Evolutionary conservation across 176 grass and related monocot genomes (phyloP).

Genomic region (Rhynchospora tenuis): DNA sequence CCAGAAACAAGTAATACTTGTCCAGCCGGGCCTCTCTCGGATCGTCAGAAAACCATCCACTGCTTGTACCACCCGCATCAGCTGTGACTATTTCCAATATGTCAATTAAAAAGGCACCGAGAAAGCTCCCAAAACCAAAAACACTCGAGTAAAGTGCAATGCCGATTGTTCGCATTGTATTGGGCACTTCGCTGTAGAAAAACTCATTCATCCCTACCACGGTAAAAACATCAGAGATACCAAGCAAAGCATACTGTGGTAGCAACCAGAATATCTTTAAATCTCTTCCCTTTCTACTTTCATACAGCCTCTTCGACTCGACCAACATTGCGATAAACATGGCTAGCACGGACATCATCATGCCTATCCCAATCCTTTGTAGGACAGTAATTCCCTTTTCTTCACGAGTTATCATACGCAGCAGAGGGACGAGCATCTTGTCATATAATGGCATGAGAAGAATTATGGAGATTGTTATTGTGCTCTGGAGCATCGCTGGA

Average conservation of each 20-base stretch:
- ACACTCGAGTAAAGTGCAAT: slow-evolving; percentile 87
- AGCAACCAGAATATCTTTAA: slow-evolving; percentile 68
- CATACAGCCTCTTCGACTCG: slow-evolving; percentile 39
- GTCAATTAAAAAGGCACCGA: slow-evolving; percentile 59
- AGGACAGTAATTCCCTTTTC: slow-evolving; percentile 63
- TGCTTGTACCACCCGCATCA: not conserved
- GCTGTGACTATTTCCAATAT: slow-evolving; percentile 40
- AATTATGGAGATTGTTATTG: slow-evolving; percentile 75
- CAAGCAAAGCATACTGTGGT: slow-evolving; percentile 73
- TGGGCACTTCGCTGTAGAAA: slow-evolving; percentile 79
- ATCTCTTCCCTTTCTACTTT: not conserved
- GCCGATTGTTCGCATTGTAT: slow-evolving; percentile 62
- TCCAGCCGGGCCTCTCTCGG: slow-evolving; percentile 45
- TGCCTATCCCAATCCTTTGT: slow-evolving; percentile 80
- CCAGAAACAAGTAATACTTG: slow-evolving; percentile 74
- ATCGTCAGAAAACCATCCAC: slow-evolving; percentile 79
- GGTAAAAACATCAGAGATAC: slow-evolving; percentile 67
- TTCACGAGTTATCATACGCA: slow-evolving; percentile 29
- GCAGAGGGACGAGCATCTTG: slow-evolving; percentile 44
- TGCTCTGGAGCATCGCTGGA: slow-evolving; percentile 92
- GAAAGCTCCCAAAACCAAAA: slow-evolving; percentile 71
- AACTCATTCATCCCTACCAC: slow-evolving; percentile 92
- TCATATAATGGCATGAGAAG: slow-evolving; percentile 83
- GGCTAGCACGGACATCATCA: slow-evolving; percentile 61
- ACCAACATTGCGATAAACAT: slow-evolving; percentile 56